phyloP scores from a whole-genome alignment of 2,329 filamentous ascomycete genomes.

The Chrysoporthe austroafricana region DNA sequence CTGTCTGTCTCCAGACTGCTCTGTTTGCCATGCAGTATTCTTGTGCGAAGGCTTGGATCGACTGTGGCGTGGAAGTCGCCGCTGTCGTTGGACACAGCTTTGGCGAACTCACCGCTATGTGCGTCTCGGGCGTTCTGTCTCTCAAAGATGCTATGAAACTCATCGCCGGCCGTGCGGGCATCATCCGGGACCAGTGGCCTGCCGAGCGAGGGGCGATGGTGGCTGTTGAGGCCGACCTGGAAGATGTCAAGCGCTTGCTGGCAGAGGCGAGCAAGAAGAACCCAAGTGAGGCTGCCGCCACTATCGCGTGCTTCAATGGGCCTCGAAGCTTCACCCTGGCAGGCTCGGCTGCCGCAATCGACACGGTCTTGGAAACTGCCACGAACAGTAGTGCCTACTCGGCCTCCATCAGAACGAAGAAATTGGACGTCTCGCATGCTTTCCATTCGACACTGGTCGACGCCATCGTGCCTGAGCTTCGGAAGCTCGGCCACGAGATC shows the following conservation, averaged over 20 bases:
- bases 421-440: conserved; percentile 49
- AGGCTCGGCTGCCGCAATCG: conserved; percentile 40
- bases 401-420: conserved; percentile 39
- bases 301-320: conserved; percentile 54
- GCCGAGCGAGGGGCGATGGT: conserved; percentile 45
- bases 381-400: conserved; percentile 38
- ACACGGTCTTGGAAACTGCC: conserved; percentile 30
- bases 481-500: conserved; percentile 38
- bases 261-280: not conserved
- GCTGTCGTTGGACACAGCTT: conserved; percentile 46
- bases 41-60: conserved; percentile 41
- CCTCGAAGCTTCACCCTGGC: conserved; percentile 47
- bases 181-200: conserved; percentile 41
- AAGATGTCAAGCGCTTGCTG: conserved; percentile 5
- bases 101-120: conserved; percentile 47
- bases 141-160: conserved; percentile 38
- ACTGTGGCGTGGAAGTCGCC: conserved; percentile 37
- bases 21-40: conserved; percentile 47
- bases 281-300: conserved; percentile 8
- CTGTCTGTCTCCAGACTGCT: conserved; percentile 41
- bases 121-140: conserved; percentile 39
- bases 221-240: conserved; percentile 32
- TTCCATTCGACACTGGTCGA: conserved; percentile 52
- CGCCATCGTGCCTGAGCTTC: conserved; percentile 36
- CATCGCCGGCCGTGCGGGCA: conserved; percentile 35